Base-by-base conservation (phyloP, 2,329 filamentous ascomycete species). In the Coniochaeta hoffmannii region DNA sequence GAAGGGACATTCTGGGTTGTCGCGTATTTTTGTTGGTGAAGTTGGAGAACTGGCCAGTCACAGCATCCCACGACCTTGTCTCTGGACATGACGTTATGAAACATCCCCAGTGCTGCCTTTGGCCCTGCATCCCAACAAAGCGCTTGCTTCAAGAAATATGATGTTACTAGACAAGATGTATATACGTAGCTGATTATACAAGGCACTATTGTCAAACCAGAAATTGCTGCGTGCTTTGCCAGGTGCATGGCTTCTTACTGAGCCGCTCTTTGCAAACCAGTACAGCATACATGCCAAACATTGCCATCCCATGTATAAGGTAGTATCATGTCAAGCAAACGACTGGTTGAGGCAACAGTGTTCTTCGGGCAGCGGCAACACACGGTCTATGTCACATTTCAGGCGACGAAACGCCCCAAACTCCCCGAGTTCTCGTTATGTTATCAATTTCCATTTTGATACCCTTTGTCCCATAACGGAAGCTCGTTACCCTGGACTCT, bases 401-500 rank as follows among this genome's bases (percentile, higher is more conserved):
- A 46, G 41, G 41, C 41, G 41, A 46, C 41, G 41, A 46, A 32
- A 46, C 41, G 41, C 41, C 41, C 41, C 41, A 24, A 46, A 46
- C 19, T 26, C 41, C 24, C 30, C 30, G 12, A 46, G 24, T 15
- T 32, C 41, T 46, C 41, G 41, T 56, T 63, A 64, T 60, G 59
- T 62, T 60, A 64, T 66, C 63, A 64, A 59, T 64, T 58, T 59
- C 50, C 50, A 53, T 60, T 66, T 64, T 60, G 63, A 66, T 65
- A 66, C 64, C 64, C 64, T 68, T n/a, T 62, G 60, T 60, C 62
- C 63, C 60, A 56, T 57, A 60, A 66, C 64, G 61, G 61, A 65
- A 55, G 63, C 62, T 65, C 65, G 64, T 66, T 64, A 62, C 63
- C 63, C 63, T 65, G 62, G 54, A 63, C 49, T 70, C 71, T 70